phyloP scores from a whole-genome alignment of 768 basidiomycete species.

The Pisolithus sp. region DNA sequence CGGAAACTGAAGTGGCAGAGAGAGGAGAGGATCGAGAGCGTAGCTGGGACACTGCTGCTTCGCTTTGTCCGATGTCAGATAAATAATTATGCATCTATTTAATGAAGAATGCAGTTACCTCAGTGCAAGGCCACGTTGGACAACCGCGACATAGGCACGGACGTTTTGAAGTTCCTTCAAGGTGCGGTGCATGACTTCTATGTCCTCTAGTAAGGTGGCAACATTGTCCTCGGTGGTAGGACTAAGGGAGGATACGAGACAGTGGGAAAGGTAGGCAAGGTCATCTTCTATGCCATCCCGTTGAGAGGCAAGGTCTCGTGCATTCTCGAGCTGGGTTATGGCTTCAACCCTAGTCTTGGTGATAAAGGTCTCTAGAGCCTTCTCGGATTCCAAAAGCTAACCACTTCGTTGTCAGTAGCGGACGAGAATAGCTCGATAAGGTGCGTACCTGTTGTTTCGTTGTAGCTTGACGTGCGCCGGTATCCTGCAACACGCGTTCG shows the following conservation, averaged over 20 bases:
- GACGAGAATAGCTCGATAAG: slow-evolving; percentile 10
- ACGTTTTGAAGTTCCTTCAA: slow-evolving; percentile 74
- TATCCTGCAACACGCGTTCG: slow-evolving; percentile 37
- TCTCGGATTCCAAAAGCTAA: slow-evolving; percentile 53
- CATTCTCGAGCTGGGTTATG: slow-evolving; percentile 48
- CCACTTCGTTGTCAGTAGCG: slow-evolving; percentile 27
- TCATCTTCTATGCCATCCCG: slow-evolving; percentile 77
- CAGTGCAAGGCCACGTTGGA: slow-evolving; percentile 62
- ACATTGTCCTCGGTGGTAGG: slow-evolving; percentile 37
- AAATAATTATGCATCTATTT: background rate
- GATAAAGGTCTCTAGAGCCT: slow-evolving; percentile 41
- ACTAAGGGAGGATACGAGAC: slow-evolving; percentile 51
- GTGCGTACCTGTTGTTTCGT: slow-evolving; percentile 41
- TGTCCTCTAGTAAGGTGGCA: slow-evolving; percentile 71
- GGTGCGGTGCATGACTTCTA: slow-evolving; percentile 73
- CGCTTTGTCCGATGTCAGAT: slow-evolving; percentile 34
- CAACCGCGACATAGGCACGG: slow-evolving; percentile 66
- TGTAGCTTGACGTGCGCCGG: slow-evolving; percentile 33
- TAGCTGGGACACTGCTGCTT: slow-evolving; percentile 51
- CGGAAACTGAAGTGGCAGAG: slow-evolving; percentile 40
- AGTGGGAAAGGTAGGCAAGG: slow-evolving; percentile 56
- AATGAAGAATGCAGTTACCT: slow-evolving; percentile 44
- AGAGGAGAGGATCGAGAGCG: slow-evolving; percentile 34
- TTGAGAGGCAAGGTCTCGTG: slow-evolving; percentile 68
- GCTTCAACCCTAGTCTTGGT: slow-evolving; percentile 42